Evolutionary conservation across 2,329 filamentous ascomycete genomes (phyloP), one percentile per base, ranked within the genome.

Genomic region (Curvularia hawaiiensis): DNA sequence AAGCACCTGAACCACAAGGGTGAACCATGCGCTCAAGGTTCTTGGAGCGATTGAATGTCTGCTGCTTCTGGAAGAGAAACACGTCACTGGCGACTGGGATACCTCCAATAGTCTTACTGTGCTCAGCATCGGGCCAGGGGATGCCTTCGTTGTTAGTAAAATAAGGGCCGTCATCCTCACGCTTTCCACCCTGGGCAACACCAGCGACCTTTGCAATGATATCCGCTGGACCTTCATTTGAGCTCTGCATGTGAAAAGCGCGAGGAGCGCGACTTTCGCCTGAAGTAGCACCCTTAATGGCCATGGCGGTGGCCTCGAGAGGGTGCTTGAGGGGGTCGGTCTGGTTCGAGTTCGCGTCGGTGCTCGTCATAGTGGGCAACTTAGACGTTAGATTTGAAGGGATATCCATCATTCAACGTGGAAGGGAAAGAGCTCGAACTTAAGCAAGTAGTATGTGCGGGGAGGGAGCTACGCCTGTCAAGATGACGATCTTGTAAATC

Each of bases 41-140:
- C 71, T 83, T 83, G n/a, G 79, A 82, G n/a, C 82, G 76, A 59
- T 84, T 84, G 75, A 84, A 84, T 18, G 78, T 77, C 69, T 84
- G 82, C 69, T 84, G 82, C 70, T 84, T 84, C 45, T 85, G 81
- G 57, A 84, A 77, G 26, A 84, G 72, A 61, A 83, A 82, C 0
- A 79, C 75, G 69, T 83, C 82, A 61, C 80, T 83, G 6, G 77
- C 76, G 0, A 84, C 67, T 0, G 82, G 82, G 43, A 84, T 77
- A 4, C 82, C 83, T 0, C 82, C 82, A 31, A 83, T 74, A 3
- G 79, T 84, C 75, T 83, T 83, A 73, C 81, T 83, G 65, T 83
- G 81, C 62, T 52, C 79, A 69, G 78, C 73, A 58, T 84, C 82
- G 3, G 82, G 82, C 52, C 78, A 81, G 0, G 82, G 83, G 40